A percentile compares a stretch with the other conserved stretches of the same genome.
Conservation (phyloP, 768 basidiomycete species). For the Gloeostereum incarnatum region DNA sequence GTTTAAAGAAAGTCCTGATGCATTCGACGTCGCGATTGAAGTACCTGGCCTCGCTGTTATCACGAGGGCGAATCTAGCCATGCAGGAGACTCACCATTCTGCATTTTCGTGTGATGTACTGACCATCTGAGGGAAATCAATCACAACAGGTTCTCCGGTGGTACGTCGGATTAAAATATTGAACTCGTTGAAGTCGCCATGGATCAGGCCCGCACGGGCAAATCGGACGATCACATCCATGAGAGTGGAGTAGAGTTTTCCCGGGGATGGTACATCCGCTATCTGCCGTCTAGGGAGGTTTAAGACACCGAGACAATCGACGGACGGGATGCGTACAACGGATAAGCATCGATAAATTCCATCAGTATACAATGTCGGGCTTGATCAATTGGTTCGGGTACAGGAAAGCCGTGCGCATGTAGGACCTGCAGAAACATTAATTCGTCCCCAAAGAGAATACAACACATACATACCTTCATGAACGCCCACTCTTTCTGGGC, state of each 20-base stretch:
- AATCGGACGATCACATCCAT: conserved; percentile 97
- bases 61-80: too few species aligned
- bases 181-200: conserved; percentile 99
- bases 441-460: neutral
- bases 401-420: conserved; percentile 86
- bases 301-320: conserved; percentile 6
- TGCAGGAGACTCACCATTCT: conserved; percentile 83
- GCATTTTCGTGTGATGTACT: conserved; percentile 95
- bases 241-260: conserved; percentile 80
- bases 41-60: conserved; percentile 70
- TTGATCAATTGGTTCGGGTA: conserved; percentile 91
- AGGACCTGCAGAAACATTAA: conserved; percentile 70
- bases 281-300: conserved; percentile 67
- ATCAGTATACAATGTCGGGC: conserved; percentile 92
- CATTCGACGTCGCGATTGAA: conserved; percentile 99
- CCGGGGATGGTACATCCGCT: conserved; percentile 72
- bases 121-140: conserved; percentile 99
- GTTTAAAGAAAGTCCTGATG: conserved; percentile 85
- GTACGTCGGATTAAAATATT: conserved; percentile 89
- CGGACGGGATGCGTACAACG: conserved; percentile 53
- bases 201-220: conserved; percentile 90
- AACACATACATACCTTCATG: conserved; percentile 66
- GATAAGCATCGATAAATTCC: conserved; percentile 93
- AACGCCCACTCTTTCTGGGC: conserved; percentile 99
- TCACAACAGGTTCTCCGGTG: conserved; percentile 71